These are phyloP conservation scores for Centella asiatica DNA, from an alignment of 129 eudicot species.

Conservation along the genomic window DNA sequence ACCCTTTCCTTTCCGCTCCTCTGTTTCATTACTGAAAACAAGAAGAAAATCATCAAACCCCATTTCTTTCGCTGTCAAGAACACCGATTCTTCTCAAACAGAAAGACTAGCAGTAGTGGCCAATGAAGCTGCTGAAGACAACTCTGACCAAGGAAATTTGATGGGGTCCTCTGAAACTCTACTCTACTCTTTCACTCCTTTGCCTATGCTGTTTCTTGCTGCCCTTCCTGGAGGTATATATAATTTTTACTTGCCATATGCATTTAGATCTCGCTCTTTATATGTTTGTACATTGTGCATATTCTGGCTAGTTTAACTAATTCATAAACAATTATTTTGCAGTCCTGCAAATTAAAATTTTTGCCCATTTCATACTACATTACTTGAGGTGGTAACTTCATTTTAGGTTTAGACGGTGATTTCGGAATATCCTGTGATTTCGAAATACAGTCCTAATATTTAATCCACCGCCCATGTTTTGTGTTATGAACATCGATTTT, in stretches of 20 bases:
- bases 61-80: constrained; percentile 24
- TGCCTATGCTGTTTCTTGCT: constrained; percentile 54
- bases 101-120: no score
- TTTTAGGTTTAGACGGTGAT: neutral
- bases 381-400: neutral
- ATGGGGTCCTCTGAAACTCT: constrained; percentile 24
- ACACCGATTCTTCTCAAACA: constrained; percentile 7
- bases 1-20: neutral
- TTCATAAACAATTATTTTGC: neutral
- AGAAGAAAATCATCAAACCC: constrained; percentile 13
- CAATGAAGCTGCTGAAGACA: neutral
- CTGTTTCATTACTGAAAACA: neutral
- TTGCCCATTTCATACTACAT: neutral
- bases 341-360: neutral
- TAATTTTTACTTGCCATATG: neutral
- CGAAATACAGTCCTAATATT: no score
- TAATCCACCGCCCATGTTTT: no score
- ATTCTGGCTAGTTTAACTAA: neutral
- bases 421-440: neutral
- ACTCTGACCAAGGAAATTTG: constrained; percentile 13
- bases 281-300: neutral
- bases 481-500: no score
- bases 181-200: constrained; percentile 64
- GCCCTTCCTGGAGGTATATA: constrained; percentile 94
- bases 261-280: neutral